A percentile compares a stretch with the other conserved stretches of the same genome.
Evolutionary conservation across 2,329 filamentous ascomycete genomes (phyloP).

Genomic region (Coniochaeta prunicola): DNA sequence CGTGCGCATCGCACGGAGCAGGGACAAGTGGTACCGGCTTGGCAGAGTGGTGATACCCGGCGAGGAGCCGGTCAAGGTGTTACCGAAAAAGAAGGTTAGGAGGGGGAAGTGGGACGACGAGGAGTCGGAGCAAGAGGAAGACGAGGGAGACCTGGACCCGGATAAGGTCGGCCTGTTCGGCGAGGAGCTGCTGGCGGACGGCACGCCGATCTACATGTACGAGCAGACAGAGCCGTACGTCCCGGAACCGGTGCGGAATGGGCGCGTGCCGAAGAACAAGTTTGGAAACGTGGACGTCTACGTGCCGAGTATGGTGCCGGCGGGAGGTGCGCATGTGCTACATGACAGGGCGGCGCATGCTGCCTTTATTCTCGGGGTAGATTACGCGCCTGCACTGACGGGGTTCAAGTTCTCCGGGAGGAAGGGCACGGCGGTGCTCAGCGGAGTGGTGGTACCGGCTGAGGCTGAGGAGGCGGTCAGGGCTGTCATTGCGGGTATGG

Average conservation of each 20-base stretch:
- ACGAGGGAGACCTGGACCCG: constrained; percentile 24
- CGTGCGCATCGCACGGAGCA: constrained; percentile 69
- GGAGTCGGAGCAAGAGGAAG: constrained; percentile 33
- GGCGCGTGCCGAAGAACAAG: constrained; percentile 77
- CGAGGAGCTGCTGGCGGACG: constrained; percentile 29
- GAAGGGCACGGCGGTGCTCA: constrained; percentile 75
- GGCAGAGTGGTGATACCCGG: constrained; percentile 71
- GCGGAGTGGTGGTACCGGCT: constrained; percentile 67
- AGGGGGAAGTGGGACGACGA: constrained; percentile 27
- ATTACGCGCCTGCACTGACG: constrained; percentile 83
- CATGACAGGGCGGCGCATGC: constrained; percentile 58
- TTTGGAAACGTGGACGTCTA: constrained; percentile 94
- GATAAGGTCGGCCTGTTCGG: constrained; percentile 22
- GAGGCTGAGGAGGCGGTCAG: constrained; percentile 67
- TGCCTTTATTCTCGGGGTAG: constrained; percentile 67
- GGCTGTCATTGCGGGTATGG: constrained; percentile 60
- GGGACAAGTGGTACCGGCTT: constrained; percentile 85
- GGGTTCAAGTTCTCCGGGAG: constrained; percentile 85
- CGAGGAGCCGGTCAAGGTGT: constrained; percentile 76
- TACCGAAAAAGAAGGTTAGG: constrained; percentile 39
- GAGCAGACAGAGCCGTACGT: constrained; percentile 67
- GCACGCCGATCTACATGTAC: constrained; percentile 51
- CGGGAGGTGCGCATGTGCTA: constrained; percentile 67
- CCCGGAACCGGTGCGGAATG: constrained; percentile 67
- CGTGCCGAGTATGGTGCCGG: constrained; percentile 83